Base-by-base conservation (phyloP, 2,329 filamentous ascomycete genomes). In the Allantophomopsis cytisporea region DNA sequence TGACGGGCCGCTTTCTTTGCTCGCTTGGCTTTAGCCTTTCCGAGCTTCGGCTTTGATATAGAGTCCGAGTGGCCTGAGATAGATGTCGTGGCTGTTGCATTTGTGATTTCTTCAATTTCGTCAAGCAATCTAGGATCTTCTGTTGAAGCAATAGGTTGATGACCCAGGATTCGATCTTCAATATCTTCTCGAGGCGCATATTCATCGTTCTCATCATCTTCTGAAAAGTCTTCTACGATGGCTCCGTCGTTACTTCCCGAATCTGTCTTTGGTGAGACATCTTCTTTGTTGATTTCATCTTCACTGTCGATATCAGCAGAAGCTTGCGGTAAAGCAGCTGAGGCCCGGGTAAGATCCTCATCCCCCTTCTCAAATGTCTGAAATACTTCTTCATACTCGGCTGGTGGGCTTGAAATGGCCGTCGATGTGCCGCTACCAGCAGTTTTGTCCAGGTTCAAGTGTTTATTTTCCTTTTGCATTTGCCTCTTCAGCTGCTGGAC, bases 401-500 rank as follows among this genome's bases (percentile, higher is more conserved):
- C 23, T 28, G 7, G 4, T 8, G 23, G 23, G 10, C 5, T 28
- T 28, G 23, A 28, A 12, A 28, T 10, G 7, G 23, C 23, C 8
- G 23, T 28, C 8, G 23, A 28, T 12, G 23, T 28, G 10, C 23
- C 23, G 23, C 23, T 28, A 12, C 11, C 23, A 12, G 23, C 11
- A 28, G 14, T 15, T 2, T 50, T 45, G 38, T 62, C 56, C 4
- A 80, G 53, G 33, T 71, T 60, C 7, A 86, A 57, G 37, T 76
- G 67, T 36, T 67, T 65, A 50, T 88, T 81, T 52, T 98, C 83
- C 49, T 80, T 77, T 49, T 71, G 74, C 87, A 98, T 94, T 56
- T 91, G 80, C 51, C 75, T 71, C 51, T 76, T 77, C 31, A 98
- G 61, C 44, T 87, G 74, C 48, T 88, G 80, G 6, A 95, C 71